Evolutionary conservation across 306 rosid species (phyloP).

Genomic region (Gleditsia sinensis): DNA sequence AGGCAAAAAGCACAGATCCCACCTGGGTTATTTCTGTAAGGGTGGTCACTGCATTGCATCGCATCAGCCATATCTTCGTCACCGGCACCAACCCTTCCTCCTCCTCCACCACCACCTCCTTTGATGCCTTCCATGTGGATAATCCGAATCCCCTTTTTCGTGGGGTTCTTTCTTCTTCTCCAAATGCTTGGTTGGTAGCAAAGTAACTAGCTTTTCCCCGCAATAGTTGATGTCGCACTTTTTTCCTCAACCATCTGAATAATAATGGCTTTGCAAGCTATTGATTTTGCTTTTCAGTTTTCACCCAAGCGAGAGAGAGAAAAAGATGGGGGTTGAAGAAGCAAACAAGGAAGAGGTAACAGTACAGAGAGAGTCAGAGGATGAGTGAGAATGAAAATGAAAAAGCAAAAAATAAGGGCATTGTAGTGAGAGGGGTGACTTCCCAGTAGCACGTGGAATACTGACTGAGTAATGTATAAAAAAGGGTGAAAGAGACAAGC

Average conservation of each 20-base stretch:
- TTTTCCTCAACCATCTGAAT: not conserved
- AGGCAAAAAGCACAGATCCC: slow-evolving; percentile 97
- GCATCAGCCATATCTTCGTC: slow-evolving; percentile 82
- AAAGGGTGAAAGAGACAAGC: slow-evolving; percentile 42
- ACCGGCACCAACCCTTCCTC: slow-evolving; percentile 46
- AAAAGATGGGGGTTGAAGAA: slow-evolving; percentile 18
- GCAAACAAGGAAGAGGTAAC: slow-evolving; percentile 4
- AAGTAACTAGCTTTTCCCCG: not conserved
- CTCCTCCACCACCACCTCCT: slow-evolving; percentile 50
- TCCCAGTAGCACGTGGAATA: slow-evolving; percentile 76
- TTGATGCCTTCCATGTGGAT: slow-evolving; percentile 54
- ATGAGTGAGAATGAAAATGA: not conserved
- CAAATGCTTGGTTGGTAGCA: not conserved
- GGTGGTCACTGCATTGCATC: slow-evolving; percentile 88
- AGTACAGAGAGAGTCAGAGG: not conserved
- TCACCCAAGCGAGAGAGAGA: slow-evolving; percentile 4
- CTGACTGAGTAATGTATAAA: slow-evolving; percentile 44
- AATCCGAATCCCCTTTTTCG: not conserved
- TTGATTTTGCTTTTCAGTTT: slow-evolving; percentile 22
- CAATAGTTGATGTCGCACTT: slow-evolving; percentile 6
- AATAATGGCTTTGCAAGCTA: not conserved
- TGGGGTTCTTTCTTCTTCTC: not conserved
- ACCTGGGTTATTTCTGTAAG: slow-evolving; percentile 79
- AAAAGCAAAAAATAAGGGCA: no score
- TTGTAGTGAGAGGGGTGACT: slow-evolving; percentile 36